phyloP scores from a whole-genome alignment of 1,284 basidiomycete genomes.

The Rhodotorula sp. region DNA sequence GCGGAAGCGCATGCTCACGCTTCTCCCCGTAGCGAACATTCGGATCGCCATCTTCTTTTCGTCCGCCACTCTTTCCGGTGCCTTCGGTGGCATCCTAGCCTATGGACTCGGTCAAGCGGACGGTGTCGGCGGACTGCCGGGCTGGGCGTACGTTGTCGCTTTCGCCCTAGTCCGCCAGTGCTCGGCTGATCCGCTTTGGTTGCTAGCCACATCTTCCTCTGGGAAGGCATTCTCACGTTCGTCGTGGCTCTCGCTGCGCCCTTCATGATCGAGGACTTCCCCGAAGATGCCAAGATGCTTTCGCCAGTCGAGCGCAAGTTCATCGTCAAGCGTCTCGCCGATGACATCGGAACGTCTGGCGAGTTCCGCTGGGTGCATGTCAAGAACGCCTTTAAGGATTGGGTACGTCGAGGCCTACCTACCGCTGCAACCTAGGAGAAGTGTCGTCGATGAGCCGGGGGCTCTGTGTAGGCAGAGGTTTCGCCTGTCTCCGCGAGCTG shows the following conservation, averaged over 20 bases:
- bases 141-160: conserved; percentile 23
- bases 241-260: conserved; percentile 49
- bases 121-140: conserved; percentile 31
- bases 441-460: too few relatives aligned
- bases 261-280: conserved; percentile 51
- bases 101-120: conserved; percentile 28
- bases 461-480: too few relatives aligned
- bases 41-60: conserved; percentile 55
- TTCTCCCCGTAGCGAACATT: conserved; percentile 37
- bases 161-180: too few relatives aligned
- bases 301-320: conserved; percentile 47
- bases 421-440: too few relatives aligned
- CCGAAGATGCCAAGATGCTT: conserved; percentile 49
- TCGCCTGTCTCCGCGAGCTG: too few relatives aligned
- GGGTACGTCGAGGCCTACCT: conserved; percentile 29
- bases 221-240: conserved; percentile 53
- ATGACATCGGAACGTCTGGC: conserved; percentile 50
- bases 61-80: conserved; percentile 54
- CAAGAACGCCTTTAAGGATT: conserved; percentile 49
- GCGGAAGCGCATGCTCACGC: background rate
- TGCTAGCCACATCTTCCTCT: conserved; percentile 30
- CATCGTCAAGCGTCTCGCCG: conserved; percentile 51
- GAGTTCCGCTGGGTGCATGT: conserved; percentile 49
- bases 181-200: background rate
- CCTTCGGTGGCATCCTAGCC: conserved; percentile 46